These are phyloP conservation scores for Bjerkandera adusta DNA, from an alignment of 1,284 basidiomycete genomes.

Conservation along the genomic window DNA sequence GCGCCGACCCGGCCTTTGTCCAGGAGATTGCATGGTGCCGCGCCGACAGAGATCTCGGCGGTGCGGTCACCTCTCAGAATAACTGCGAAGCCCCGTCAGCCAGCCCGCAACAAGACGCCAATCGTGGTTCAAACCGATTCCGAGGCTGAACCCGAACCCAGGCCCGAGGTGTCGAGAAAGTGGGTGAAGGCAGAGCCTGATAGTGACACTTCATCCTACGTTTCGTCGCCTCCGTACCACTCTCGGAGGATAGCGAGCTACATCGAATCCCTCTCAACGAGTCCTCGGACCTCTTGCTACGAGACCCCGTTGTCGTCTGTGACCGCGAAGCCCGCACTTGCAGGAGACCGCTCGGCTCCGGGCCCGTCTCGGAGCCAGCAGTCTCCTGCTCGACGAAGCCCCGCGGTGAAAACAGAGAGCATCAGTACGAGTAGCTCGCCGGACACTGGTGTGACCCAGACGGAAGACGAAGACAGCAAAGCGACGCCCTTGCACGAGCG, in stretches of 20 bases:
- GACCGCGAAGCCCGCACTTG: background rate
- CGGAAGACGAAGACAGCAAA: background rate
- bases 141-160: no score
- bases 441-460: background rate
- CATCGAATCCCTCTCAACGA: background rate
- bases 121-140: no score
- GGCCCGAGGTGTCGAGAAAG: no score
- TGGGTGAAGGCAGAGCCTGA: no score
- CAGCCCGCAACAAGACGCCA: background rate
- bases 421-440: conserved; percentile 3
- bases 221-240: conserved; percentile 3
- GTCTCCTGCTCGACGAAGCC: background rate
- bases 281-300: background rate
- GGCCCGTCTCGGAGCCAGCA: background rate
- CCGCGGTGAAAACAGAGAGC: no score
- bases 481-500: background rate
- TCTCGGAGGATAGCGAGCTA: background rate
- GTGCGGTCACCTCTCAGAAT: no score
- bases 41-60: no score
- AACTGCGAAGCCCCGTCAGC: no score
- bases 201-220: no score
- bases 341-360: background rate
- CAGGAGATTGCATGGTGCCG: no score
- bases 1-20: no score
- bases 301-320: background rate